Evolutionary conservation across 2,329 filamentous ascomycete genomes (phyloP), one percentile per base, ranked within the genome.

Genomic region (Alternaria sp.): DNA sequence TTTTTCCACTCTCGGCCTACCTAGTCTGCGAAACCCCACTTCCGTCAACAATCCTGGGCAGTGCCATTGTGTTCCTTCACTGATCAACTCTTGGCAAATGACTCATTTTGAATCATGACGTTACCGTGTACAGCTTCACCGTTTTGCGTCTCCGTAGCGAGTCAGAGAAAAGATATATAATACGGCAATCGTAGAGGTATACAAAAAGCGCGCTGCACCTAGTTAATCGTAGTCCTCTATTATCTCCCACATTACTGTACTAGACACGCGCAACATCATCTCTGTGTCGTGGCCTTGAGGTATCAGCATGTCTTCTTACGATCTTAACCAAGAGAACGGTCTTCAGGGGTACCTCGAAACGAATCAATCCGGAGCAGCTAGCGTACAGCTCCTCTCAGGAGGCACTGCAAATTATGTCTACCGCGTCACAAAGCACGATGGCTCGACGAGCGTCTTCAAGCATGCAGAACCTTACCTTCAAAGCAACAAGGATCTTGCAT

Each of bases 341-440:
- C 64, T 76, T 3, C 33, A 40, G 10, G 40, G 61, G 40, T 73
- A 74, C 54, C 66, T 76, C 11, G 17, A 45, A 23, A 34, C 50
- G 7, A 49, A 42, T 44, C 24, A 36, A 23, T 26, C 52, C 53
- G 36, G 7, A 50, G 13, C 39, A 50, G 50, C 53, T 13, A 39
- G 28, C 17, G 50, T 73, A 5, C 44, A 61, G 0, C 54, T 69
- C 3, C 67, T 79, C 17, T 65, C 65, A 2, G 76, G 76, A 23
- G 75, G 75, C 10, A 74, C 67, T 5, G 73, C 73, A 21, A 79
- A 78, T 51, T 76, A 71, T 50, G 73, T 77, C 39, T 78, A 74
- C 51, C 74, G 76, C 21, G 60, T 74, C 17, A 62, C 44, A 0
- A 44, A 58, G 3, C 37, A 54, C 2, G 48, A 64, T 28, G 61